Evolutionary conservation across 169 alveolate species (phyloP), one percentile per base, ranked within the genome.

Genomic region (Theileria orientalis): DNA sequence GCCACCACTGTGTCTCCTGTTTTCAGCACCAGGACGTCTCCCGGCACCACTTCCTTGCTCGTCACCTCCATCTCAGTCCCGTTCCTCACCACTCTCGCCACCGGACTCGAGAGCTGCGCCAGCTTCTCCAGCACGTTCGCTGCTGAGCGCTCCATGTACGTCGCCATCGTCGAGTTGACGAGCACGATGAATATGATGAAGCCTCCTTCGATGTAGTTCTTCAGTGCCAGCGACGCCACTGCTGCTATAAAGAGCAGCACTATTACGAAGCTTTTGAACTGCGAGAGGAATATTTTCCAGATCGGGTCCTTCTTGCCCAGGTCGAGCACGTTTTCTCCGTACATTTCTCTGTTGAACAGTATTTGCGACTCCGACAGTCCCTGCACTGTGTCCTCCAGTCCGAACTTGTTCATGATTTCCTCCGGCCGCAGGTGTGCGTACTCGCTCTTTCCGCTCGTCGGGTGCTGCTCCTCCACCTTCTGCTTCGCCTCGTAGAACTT

Each of bases 1-100:
- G 98, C 98, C 13, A 98, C 95, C 14, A 96, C 94, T 21, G 92
- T 91, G 72, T 95, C 98, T 8, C 99, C 99, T 1, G 94, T 92
- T 44, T 80, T 85, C 46, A 96, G 85, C 19, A 92, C 60, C 27
- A 96, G 96, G 32, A 96, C 77, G 78, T 95, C 98, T 6, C 98
- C 98, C 23, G 95, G 97, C 2, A 97, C 98, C 51, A 95, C 93
- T 35, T 92, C 94, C 57, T 84, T 83, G 21, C 98, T 94, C 33
- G 94, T 93, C 40, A 95, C 82, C 13, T 69, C 79, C 41, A 37
- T 44, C 63, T 82, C 91, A 23, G 76, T 74, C 16, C 96, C 98
- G 67, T 86, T 86, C 66, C 97, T 90, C 40, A 86, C 70, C 30
- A 87, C 98, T 23, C 84, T 87, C 37, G 96, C 93, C 41, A 79